Conservation (phyloP, 106 monocot species). For the Xerophyta viscosa region DNA sequence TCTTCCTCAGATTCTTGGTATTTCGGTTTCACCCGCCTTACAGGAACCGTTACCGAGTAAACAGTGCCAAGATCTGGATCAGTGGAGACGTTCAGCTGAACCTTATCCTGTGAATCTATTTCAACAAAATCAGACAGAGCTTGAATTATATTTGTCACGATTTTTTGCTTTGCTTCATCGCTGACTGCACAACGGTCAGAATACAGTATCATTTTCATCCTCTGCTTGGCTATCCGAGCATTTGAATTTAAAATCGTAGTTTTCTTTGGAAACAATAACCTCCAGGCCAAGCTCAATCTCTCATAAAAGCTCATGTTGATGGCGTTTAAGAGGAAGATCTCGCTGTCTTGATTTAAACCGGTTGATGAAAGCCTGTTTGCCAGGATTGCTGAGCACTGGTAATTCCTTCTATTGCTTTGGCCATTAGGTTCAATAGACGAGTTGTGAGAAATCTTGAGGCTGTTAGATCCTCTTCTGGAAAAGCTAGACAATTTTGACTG, state of each 20-base stretch:
- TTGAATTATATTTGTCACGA: conserved; percentile 57
- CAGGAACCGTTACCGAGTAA: conserved; percentile 82
- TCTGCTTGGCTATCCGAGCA: conserved; percentile 82
- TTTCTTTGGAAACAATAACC: conserved; percentile 63
- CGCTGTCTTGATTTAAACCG: conserved; percentile 32
- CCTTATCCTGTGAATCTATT: conserved; percentile 87
- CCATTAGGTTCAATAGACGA: not conserved
- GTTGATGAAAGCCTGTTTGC: conserved; percentile 10
- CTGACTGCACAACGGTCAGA: conserved; percentile 90
- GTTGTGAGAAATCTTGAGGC: conserved; percentile 11
- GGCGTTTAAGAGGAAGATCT: conserved; percentile 48
- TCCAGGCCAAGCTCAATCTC: conserved; percentile 75
- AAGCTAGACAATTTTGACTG: conserved; percentile 29
- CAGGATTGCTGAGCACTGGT: conserved; percentile 5
- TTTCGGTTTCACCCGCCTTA: conserved; percentile 72
- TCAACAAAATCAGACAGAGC: conserved; percentile 91
- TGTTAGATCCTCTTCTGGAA: conserved; percentile 7
- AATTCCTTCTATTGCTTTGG: not conserved
- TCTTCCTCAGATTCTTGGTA: conserved; percentile 82
- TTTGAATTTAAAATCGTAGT: conserved; percentile 37
- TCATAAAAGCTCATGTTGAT: conserved; percentile 75
- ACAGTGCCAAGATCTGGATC: conserved; percentile 78
- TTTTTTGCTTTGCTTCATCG: conserved; percentile 89
- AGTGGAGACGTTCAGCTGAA: conserved; percentile 75
- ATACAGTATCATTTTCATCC: conserved; percentile 92